phyloP scores from a whole-genome alignment of 2,329 filamentous ascomycete species.

The Epichloe typhina region DNA sequence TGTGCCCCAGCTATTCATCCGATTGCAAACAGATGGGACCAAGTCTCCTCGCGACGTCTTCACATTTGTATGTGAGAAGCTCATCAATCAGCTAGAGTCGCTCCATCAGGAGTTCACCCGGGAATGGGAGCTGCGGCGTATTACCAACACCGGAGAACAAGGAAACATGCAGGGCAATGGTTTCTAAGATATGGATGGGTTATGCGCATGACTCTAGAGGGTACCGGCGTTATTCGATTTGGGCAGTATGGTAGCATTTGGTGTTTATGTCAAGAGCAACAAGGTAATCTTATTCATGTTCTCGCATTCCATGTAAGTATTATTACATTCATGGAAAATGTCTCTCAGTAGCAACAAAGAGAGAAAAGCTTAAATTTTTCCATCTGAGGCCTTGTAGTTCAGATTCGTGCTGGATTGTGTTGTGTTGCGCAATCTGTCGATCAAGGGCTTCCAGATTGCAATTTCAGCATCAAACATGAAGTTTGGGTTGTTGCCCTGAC shows the following conservation, averaged over 20 bases:
- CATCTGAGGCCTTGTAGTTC: background rate
- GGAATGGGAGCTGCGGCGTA: conserved; percentile 80
- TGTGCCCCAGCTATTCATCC: conserved; percentile 51
- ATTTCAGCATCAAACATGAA: background rate
- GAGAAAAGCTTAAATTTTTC: background rate
- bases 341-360: background rate
- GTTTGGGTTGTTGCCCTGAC: background rate
- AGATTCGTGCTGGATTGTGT: background rate
- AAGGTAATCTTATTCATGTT: background rate
- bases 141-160: conserved; percentile 55
- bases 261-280: background rate
- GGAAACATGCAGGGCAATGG: conserved; percentile 28
- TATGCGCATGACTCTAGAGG: conserved; percentile 1
- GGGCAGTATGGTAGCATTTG: conserved; percentile 6
- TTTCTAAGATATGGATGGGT: conserved; percentile 11
- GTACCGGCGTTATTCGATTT: conserved; percentile 12
- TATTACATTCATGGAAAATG: background rate
- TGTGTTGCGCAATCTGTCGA: background rate
- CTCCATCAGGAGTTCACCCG: conserved; percentile 83
- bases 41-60: conserved; percentile 84
- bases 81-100: conserved; percentile 68
- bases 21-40: conserved; percentile 82
- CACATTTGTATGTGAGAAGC: conserved; percentile 63
- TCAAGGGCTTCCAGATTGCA: background rate
- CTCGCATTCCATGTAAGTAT: background rate